Percentiles rank a stretch among this genome's conserved stretches.
Conservation (phyloP, 192 early-diverging fungal genomes). For the Backusella liffmaniae region DNA sequence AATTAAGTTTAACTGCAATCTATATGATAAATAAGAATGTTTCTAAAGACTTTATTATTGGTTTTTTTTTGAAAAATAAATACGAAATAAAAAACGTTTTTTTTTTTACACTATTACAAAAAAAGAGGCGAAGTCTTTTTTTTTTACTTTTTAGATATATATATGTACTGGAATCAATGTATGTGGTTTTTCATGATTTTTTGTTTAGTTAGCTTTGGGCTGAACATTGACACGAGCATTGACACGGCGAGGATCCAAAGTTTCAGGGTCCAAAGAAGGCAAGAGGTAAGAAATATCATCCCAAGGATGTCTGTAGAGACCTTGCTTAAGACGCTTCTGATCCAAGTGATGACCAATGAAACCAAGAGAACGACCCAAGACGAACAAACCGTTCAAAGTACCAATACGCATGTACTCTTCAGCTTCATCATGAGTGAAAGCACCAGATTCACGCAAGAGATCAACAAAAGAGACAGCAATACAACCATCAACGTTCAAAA, state of each 20-base stretch:
- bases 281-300: constrained; percentile 94
- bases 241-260: constrained; percentile 41
- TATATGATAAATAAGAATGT: background rate
- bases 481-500: constrained; percentile 92
- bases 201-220: constrained; percentile 5
- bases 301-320: constrained; percentile 97
- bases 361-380: constrained; percentile 91
- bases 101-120: constrained; percentile 14
- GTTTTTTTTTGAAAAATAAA: constrained; percentile 1
- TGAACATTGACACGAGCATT: constrained; percentile 34
- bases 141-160: constrained; percentile 4
- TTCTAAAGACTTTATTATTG: constrained; percentile 6
- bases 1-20: no score
- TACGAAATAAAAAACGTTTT: constrained; percentile 10
- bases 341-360: constrained; percentile 98
- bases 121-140: constrained; percentile 7
- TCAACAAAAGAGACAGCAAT: constrained; percentile 97
- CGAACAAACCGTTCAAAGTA: constrained; percentile 95
- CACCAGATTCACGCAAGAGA: constrained; percentile 86
- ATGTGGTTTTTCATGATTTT: background rate
- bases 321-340: constrained; percentile 98
- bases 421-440: constrained; percentile 91
- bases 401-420: constrained; percentile 96
- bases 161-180: background rate
- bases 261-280: constrained; percentile 43